phyloP scores from a whole-genome alignment of 2,329 filamentous ascomycete species.

The Elsinoe batatas region DNA sequence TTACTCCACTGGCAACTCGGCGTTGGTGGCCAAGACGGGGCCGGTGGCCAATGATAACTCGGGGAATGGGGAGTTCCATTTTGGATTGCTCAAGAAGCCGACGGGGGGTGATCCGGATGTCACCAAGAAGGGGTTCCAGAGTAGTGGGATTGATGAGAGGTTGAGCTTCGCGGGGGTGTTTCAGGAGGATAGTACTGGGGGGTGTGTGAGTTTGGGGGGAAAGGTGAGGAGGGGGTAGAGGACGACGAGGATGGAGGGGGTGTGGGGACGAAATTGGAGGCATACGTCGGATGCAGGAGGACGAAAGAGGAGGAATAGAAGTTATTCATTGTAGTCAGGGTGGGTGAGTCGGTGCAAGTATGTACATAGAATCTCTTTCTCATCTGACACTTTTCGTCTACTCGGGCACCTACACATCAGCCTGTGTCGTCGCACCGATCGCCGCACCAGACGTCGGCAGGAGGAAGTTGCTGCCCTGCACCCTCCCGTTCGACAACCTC shows the following conservation, averaged over 20 bases:
- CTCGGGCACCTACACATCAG: background rate
- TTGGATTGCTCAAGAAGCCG: conserved; percentile 54
- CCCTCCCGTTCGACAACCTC: conserved; percentile 31
- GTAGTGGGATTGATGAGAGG: conserved; percentile 42
- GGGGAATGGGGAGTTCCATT: conserved; percentile 52
- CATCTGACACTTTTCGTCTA: background rate
- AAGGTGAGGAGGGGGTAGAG: background rate
- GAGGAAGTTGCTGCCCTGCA: conserved; percentile 35
- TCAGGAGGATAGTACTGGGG: conserved; percentile 31
- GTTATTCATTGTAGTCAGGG: background rate
- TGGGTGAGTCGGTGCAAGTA: background rate
- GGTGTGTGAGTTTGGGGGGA: conserved; percentile 1
- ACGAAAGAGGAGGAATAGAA: background rate
- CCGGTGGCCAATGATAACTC: conserved; percentile 42
- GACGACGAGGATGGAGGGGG: background rate
- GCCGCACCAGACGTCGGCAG: conserved; percentile 29
- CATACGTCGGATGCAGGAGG: background rate
- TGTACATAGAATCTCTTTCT: conserved; percentile 7
- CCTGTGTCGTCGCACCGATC: conserved; percentile 33
- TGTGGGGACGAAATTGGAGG: background rate
- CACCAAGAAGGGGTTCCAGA: conserved; percentile 40
- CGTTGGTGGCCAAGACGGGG: conserved; percentile 40
- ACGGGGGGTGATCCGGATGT: conserved; percentile 36
- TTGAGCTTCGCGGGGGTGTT: conserved; percentile 46
- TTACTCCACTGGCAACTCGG: conserved; percentile 42